A percentile compares a stretch with the other conserved stretches of the same genome.
phyloP scores from a whole-genome alignment of 176 grass and related monocot species.

The Juncus effusus region DNA sequence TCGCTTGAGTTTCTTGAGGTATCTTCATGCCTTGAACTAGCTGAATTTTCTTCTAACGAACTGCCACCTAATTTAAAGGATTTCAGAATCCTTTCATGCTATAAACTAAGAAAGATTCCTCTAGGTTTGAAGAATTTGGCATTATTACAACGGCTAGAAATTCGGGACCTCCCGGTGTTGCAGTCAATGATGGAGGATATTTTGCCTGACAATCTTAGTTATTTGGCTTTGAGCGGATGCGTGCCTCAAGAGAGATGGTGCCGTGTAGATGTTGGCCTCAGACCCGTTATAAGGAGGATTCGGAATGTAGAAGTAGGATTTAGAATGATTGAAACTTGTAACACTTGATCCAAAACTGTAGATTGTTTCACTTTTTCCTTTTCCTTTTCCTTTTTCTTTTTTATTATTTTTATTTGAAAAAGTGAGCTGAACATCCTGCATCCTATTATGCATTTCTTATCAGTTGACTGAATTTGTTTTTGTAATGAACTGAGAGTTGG shows the following conservation, averaged over 20 bases:
- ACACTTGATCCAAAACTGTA: not conserved
- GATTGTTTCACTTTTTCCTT: not conserved
- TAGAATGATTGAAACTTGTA: not conserved
- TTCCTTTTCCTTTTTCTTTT: not conserved
- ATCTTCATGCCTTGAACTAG: slow-evolving; percentile 34
- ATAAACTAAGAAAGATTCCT: slow-evolving; percentile 24
- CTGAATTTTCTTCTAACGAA: slow-evolving; percentile 9
- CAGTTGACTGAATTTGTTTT: not conserved
- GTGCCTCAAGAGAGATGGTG: slow-evolving; percentile 14
- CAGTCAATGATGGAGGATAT: not conserved
- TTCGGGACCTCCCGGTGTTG: slow-evolving; percentile 9
- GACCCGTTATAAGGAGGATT: slow-evolving; percentile 5
- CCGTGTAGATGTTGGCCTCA: not conserved
- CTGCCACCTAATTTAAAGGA: slow-evolving; percentile 12
- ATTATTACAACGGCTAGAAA: slow-evolving; percentile 10
- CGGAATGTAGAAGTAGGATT: slow-evolving; percentile 11
- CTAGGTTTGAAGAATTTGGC: slow-evolving; percentile 19
- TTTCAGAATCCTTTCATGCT: slow-evolving; percentile 18
- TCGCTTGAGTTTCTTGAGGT: slow-evolving; percentile 22
- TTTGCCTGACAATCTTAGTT: slow-evolving; percentile 14
- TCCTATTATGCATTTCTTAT: not conserved
- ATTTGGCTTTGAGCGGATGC: slow-evolving; percentile 14
- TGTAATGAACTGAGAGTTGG: not conserved
- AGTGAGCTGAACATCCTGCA: no score
- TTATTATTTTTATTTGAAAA: no score